phyloP scores from a whole-genome alignment of 148 eudicot genomes.

The Persicaria maculosa region DNA sequence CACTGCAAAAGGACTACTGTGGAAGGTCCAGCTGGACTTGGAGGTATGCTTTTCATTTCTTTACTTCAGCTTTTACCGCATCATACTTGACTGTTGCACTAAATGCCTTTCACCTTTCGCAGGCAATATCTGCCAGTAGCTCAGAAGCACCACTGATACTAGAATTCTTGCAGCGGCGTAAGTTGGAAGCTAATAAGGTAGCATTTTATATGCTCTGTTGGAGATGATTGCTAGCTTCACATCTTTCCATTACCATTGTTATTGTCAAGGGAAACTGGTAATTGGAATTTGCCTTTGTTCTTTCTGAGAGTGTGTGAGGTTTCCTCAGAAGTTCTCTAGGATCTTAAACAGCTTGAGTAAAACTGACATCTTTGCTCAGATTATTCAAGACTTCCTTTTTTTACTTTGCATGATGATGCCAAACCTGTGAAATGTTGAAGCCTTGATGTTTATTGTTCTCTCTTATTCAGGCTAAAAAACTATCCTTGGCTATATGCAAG shows the following conservation, averaged over 20 bases:
- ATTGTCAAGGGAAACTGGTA: background rate
- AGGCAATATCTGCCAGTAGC: constrained; percentile 94
- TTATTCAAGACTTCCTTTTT: background rate
- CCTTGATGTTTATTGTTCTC: constrained; percentile 11
- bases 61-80: background rate
- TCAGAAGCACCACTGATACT: constrained; percentile 69
- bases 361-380: background rate
- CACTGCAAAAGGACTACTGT: constrained; percentile 57
- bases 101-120: constrained; percentile 19
- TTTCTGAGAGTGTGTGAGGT: background rate
- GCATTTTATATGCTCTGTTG: constrained; percentile 6
- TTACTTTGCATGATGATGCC: background rate
- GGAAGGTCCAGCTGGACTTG: constrained; percentile 89
- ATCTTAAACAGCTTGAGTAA: background rate
- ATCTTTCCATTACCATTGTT: background rate
- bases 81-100: constrained; percentile 3
- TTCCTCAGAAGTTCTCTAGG: background rate
- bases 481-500: constrained; percentile 63
- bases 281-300: background rate
- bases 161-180: constrained; percentile 90
- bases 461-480: constrained; percentile 69
- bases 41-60: constrained; percentile 39
- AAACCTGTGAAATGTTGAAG: background rate
- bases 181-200: constrained; percentile 84
- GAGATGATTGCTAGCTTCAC: background rate